Evolutionary conservation across 805 yeast species (phyloP).

Genomic region (Metschnikowia proteae): DNA sequence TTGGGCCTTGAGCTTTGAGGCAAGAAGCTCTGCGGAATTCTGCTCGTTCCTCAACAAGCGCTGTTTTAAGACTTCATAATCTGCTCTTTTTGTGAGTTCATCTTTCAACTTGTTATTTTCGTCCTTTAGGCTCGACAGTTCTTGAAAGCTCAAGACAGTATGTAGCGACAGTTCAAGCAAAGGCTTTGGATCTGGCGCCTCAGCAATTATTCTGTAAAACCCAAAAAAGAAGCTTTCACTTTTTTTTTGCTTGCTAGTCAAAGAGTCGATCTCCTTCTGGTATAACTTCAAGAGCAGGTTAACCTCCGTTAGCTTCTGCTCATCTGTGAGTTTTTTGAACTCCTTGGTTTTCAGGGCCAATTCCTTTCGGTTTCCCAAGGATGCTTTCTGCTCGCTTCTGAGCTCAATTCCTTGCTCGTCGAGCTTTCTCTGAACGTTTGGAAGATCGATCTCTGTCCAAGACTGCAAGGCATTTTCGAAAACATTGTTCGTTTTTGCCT

Average conservation of each 20-base stretch:
- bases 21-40: conserved; percentile 51
- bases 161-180: conserved; percentile 67
- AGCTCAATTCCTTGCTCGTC: conserved; percentile 74
- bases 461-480: conserved; percentile 50
- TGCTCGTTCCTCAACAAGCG: conserved; percentile 60
- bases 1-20: conserved; percentile 58
- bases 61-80: conserved; percentile 71
- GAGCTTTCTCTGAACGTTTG: conserved; percentile 63
- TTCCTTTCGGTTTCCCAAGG: conserved; percentile 67
- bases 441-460: conserved; percentile 74
- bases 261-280: conserved; percentile 81
- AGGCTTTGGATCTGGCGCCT: conserved; percentile 92
- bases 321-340: conserved; percentile 69
- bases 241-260: conserved; percentile 72
- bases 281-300: conserved; percentile 70
- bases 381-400: conserved; percentile 62
- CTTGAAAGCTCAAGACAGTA: conserved; percentile 53
- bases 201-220: conserved; percentile 71
- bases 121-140: conserved; percentile 46
- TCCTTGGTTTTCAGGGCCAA: conserved; percentile 82
- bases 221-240: conserved; percentile 73
- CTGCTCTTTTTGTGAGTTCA: conserved; percentile 61
- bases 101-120: conserved; percentile 53
- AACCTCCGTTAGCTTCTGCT: conserved; percentile 60
- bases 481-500: conserved; percentile 6